phyloP scores from a whole-genome alignment of 139 green algal genomes.

The Auxenochlorella protothecoides region DNA sequence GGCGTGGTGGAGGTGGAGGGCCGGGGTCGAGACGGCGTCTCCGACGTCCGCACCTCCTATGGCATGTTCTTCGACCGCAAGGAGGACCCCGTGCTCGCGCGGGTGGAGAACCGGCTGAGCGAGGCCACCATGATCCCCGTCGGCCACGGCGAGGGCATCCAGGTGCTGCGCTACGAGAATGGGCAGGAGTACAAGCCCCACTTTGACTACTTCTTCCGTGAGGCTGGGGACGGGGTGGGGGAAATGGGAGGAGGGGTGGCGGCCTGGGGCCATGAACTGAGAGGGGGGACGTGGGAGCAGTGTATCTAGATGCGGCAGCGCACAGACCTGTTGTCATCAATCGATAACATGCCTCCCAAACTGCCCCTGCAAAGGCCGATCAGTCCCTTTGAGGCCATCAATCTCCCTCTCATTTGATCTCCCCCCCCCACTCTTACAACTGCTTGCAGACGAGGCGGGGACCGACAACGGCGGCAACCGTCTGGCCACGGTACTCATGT shows the following conservation, averaged over 20 bases:
- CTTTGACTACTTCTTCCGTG: conserved; percentile 52
- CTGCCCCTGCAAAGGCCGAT: conserved; percentile 26
- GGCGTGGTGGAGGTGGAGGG: conserved; percentile 29
- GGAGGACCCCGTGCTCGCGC: conserved; percentile 23
- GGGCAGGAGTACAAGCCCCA: conserved; percentile 73
- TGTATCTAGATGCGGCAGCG: no score
- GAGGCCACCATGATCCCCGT: conserved; percentile 2
- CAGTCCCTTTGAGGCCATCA: conserved; percentile 12
- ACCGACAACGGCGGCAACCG: conserved; percentile 53
- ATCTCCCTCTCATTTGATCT: not conserved
- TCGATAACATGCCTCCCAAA: not conserved
- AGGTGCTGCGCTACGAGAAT: conserved; percentile 62
- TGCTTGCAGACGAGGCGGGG: conserved; percentile 1
- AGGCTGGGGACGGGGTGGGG: not conserved
- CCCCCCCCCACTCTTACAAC: no score
- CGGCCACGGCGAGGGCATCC: conserved; percentile 10
- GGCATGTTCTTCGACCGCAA: conserved; percentile 36
- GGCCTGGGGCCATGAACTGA: no score
- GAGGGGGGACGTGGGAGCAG: no score
- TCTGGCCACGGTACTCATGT: conserved; percentile 70
- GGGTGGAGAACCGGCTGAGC: conserved; percentile 14
- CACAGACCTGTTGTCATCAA: not conserved
- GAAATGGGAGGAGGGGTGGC: no score
- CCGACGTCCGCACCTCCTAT: conserved; percentile 12
- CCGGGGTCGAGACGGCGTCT: conserved; percentile 19